Base-by-base conservation (phyloP, 2,329 filamentous ascomycete species). In the Exophiala sp. region DNA sequence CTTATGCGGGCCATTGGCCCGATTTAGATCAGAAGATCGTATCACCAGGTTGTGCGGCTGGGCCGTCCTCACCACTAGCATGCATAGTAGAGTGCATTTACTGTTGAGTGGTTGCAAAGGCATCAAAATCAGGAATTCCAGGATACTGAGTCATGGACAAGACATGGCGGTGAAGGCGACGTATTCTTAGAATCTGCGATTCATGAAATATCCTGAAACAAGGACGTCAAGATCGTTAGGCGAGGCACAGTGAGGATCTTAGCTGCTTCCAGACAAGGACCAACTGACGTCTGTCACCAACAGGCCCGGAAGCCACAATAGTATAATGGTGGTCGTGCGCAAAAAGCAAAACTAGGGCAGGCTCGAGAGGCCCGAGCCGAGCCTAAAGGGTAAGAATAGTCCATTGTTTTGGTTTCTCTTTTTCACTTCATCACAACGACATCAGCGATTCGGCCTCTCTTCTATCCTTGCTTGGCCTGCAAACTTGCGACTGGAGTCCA, bases 321-420 rank as follows among this genome's bases (percentile, higher is more conserved):
- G 16, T 8, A 29, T 4, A 8, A 29, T 29, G 35, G 41, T 21
- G 29, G 36, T 41, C 18, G 42, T 40, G 33, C 33, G 33, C 35
- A 38, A 29, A 48, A 18, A 42, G 29, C 14, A 24, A 29, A 14
- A 34, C 12, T 40, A 29, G 38, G 36, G 16, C 16, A 41, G 14
- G 39, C 12, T n/a, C 33, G 14, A 47, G 49, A 52, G 50, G 50
- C 50, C 50, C 50, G 50, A 47, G 50, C 50, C 50, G 50, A 46
- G 43, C 43, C 43, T 46, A 46, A 46, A 14, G 14, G 14, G 43
- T 46, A 29, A 29, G 24, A 29, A 29, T 29, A 29, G 24, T 29
- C 24, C 24, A 8, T 29, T 12, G 8, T 18, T 12, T 14, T 40
- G 14, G 3, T 41, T 41, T 8, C 18, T 8, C 39, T 41, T 21